Percentiles rank a stretch among this genome's conserved stretches.
Conservation (phyloP, 805 yeast species). For the Brettanomyces nanus region DNA sequence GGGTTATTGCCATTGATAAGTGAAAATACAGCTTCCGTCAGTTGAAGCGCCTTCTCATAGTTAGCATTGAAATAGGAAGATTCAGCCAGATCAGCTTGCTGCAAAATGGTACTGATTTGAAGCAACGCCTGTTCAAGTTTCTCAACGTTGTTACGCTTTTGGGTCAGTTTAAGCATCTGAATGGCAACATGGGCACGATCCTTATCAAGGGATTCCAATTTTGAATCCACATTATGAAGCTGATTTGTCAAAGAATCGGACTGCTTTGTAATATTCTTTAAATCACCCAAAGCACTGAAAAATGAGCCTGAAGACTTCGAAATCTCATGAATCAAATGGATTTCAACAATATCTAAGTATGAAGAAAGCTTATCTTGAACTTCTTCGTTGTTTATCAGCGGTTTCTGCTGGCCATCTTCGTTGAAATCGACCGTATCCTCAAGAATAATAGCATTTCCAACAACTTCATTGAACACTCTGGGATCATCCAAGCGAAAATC, state of each 20-base stretch:
- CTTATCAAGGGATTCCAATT: conserved; percentile 38
- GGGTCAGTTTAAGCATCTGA: conserved; percentile 38
- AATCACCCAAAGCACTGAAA: conserved; percentile 74
- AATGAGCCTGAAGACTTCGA: conserved; percentile 79
- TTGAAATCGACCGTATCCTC: conserved; percentile 25
- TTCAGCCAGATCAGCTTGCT: conserved; percentile 43
- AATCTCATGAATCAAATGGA: conserved; percentile 72
- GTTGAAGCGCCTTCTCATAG: conserved; percentile 46
- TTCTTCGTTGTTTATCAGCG: conserved; percentile 41
- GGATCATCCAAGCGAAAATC: conserved; percentile 85
- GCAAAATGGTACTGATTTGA: conserved; percentile 41
- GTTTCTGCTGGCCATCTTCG: conserved; percentile 26
- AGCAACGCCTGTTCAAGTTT: conserved; percentile 52
- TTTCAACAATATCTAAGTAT: conserved; percentile 79
- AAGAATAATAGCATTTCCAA: conserved; percentile 43
- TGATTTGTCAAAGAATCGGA: conserved; percentile 43
- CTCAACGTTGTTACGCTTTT: conserved; percentile 51
- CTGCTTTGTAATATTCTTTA: conserved; percentile 52
- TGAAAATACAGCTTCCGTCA: conserved; percentile 47
- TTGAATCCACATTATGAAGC: conserved; percentile 36
- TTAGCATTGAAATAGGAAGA: conserved; percentile 35
- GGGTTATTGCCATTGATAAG: conserved; percentile 47
- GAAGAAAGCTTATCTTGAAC: conserved; percentile 74
- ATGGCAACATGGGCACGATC: conserved; percentile 45
- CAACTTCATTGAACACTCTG: conserved; percentile 66